phyloP scores from a whole-genome alignment of 768 basidiomycete genomes.

The Austroboletus festivus region DNA sequence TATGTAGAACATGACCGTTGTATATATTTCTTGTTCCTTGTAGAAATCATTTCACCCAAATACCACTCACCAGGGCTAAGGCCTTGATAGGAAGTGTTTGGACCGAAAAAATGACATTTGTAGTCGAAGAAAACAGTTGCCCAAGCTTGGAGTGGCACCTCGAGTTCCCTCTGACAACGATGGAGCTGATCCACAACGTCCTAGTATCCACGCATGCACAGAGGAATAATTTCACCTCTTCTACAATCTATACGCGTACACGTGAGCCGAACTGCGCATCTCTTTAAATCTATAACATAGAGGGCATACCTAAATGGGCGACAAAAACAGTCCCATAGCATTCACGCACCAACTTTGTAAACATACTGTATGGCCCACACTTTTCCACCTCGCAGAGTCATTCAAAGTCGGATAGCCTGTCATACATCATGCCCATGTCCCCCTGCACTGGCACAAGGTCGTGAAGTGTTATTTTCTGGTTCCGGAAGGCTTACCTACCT shows the following conservation, averaged over 20 bases:
- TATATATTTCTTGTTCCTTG: too few relatives aligned
- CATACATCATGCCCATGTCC: conserved; percentile 99
- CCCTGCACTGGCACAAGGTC: conserved; percentile 45
- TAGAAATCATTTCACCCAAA: too few relatives aligned
- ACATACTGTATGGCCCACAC: conserved; percentile 97
- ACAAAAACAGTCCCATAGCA: conserved; percentile 87
- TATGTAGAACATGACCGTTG: too few relatives aligned
- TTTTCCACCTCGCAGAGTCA: conserved; percentile 94
- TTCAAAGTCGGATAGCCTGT: conserved; percentile 92
- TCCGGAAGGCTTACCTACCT: conserved; percentile 64
- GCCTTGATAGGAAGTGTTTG: too few relatives aligned
- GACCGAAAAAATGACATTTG: too few relatives aligned
- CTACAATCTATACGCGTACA: conserved; percentile 61
- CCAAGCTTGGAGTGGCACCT: too few relatives aligned
- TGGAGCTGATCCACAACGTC: too few relatives aligned
- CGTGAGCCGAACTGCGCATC: background rate
- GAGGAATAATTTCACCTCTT: conserved; percentile 97
- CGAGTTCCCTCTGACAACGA: too few relatives aligned
- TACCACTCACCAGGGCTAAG: too few relatives aligned
- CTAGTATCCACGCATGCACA: conserved; percentile 96
- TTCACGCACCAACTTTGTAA: conserved; percentile 90
- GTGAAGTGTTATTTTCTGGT: background rate
- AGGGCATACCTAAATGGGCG: conserved; percentile 67
- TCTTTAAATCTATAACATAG: background rate
- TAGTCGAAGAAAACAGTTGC: too few relatives aligned